Evolutionary conservation across 306 rosid species (phyloP).

Genomic region (Luffa aegyptiaca): DNA sequence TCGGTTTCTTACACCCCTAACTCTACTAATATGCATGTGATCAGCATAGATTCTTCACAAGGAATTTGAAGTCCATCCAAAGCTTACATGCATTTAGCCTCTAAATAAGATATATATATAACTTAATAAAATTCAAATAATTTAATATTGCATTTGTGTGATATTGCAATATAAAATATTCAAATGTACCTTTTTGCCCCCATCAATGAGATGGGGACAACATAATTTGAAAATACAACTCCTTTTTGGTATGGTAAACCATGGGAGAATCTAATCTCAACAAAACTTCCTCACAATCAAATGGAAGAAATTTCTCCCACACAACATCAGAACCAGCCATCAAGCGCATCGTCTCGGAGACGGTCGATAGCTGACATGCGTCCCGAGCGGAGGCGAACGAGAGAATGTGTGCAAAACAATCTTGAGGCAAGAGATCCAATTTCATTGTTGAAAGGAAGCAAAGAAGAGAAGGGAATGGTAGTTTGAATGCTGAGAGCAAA

Average conservation of each 20-base stretch:
- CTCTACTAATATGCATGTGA: neutral
- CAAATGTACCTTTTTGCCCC: constrained; percentile 29
- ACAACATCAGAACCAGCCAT: constrained; percentile 34
- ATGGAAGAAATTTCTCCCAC: constrained; percentile 45
- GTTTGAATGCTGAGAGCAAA: neutral
- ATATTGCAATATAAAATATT: neutral
- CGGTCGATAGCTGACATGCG: constrained; percentile 20
- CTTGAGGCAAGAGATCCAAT: constrained; percentile 36
- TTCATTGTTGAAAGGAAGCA: neutral
- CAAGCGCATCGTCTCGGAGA: constrained; percentile 17
- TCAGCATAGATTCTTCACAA: neutral
- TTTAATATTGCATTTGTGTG: neutral
- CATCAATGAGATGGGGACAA: constrained; percentile 37
- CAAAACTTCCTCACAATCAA: constrained; percentile 19
- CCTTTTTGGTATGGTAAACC: constrained; percentile 28
- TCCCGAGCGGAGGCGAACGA: constrained; percentile 44
- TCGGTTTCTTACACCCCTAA: too few species aligned
- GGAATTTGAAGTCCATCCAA: neutral
- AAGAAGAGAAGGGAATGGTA: neutral
- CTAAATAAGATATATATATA: neutral
- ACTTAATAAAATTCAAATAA: neutral
- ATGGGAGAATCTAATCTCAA: constrained; percentile 33
- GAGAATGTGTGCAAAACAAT: constrained; percentile 42
- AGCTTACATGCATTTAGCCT: neutral
- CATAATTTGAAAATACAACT: constrained; percentile 35